Evolutionary conservation across 1,284 basidiomycete species (phyloP).

Genomic region (Pseudomicrostroma phylloplanum): DNA sequence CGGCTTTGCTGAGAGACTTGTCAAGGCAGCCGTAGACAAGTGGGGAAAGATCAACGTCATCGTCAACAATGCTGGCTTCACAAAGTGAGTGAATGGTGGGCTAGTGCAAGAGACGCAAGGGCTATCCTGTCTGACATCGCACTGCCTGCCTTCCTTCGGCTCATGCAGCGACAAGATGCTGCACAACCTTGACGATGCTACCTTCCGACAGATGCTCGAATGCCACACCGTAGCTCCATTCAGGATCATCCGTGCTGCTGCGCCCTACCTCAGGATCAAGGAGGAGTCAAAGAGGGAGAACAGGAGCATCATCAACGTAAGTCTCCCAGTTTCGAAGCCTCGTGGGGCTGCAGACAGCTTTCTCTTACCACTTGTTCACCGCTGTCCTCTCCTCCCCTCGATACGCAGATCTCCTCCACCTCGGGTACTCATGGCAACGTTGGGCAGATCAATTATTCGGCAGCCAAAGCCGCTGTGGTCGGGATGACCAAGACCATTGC

Average conservation of each 20-base stretch:
- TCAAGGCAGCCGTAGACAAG: conserved; percentile 64
- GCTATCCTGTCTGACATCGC: neutral
- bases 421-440: conserved; percentile 53
- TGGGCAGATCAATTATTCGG: conserved; percentile 71
- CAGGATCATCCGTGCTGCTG: conserved; percentile 72
- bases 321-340: neutral
- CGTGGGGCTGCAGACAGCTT: neutral
- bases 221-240: conserved; percentile 65
- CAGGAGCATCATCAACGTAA: conserved; percentile 57
- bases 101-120: neutral
- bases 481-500: conserved; percentile 68
- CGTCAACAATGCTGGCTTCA: conserved; percentile 81
- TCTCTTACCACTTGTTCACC: too few species aligned
- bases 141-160: neutral
- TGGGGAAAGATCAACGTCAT: conserved; percentile 54
- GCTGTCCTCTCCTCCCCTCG: too few species aligned
- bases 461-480: conserved; percentile 30
- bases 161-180: conserved; percentile 67
- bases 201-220: conserved; percentile 73
- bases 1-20: conserved; percentile 71
- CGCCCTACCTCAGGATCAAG: conserved; percentile 77
- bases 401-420: conserved; percentile 23
- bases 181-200: conserved; percentile 75
- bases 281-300: conserved; percentile 59
- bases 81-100: conserved; percentile 39